Conservation (phyloP, 192 early-diverging fungal species). For the Coemansia sp. region DNA sequence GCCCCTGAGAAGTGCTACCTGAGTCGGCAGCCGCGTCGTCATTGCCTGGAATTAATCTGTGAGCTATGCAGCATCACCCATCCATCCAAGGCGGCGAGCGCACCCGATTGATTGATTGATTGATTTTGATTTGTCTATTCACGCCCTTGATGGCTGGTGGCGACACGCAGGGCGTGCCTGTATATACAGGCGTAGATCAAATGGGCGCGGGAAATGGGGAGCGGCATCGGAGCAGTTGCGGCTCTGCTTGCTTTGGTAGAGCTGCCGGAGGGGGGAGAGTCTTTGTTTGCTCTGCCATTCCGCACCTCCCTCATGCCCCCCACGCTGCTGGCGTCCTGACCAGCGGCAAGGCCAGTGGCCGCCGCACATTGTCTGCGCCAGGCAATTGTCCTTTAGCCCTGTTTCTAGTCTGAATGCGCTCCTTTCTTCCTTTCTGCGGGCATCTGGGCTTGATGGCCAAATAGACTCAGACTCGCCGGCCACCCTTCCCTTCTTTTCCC, state of each 20-base stretch:
- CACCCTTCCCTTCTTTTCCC: background rate
- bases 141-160: background rate
- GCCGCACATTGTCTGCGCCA: background rate
- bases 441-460: background rate
- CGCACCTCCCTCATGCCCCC: background rate
- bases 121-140: background rate
- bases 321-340: background rate
- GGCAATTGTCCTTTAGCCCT: background rate
- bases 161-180: background rate
- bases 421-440: background rate
- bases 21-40: background rate
- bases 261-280: background rate
- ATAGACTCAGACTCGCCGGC: background rate
- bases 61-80: too few species aligned
- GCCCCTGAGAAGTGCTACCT: background rate
- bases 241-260: background rate
- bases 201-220: slow-evolving; percentile 2
- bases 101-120: background rate
- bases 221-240: background rate
- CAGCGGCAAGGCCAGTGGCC: background rate
- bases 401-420: background rate
- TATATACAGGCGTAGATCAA: background rate
- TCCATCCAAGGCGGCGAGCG: too few species aligned
- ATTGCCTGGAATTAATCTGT: too few species aligned
- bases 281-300: background rate